A percentile compares a stretch with the other conserved stretches of the same genome.
Evolutionary conservation across 176 grass and related monocot genomes (phyloP).

Genomic region (Avena eriantha): DNA sequence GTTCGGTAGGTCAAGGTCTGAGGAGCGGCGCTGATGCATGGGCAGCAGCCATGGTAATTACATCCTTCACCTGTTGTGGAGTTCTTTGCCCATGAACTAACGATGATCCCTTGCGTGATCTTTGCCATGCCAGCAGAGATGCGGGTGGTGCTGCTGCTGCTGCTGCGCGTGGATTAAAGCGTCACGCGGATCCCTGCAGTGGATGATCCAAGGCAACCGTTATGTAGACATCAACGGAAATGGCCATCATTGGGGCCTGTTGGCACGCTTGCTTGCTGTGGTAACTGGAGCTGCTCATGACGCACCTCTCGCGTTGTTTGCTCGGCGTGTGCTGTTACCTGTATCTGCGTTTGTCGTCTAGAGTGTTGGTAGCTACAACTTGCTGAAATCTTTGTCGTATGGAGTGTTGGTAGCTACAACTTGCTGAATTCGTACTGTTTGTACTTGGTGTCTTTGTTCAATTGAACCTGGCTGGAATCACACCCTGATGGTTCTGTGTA

Average conservation of each 20-base stretch:
- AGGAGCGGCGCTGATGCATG: slow-evolving; percentile 46
- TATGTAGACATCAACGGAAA: not conserved
- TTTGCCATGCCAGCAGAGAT: slow-evolving; percentile 27
- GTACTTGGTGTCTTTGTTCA: not conserved
- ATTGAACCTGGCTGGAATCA: too few species aligned
- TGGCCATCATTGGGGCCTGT: not conserved
- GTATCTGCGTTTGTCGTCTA: slow-evolving; percentile 33
- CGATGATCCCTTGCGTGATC: slow-evolving; percentile 31
- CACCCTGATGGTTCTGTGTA: too few species aligned
- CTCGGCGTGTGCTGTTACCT: not conserved
- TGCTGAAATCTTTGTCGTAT: slow-evolving; percentile 14
- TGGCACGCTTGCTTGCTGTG: not conserved
- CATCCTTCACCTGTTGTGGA: slow-evolving; percentile 24
- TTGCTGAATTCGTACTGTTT: slow-evolving; percentile 19
- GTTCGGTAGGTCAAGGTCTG: slow-evolving; percentile 62
- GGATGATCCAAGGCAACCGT: not conserved
- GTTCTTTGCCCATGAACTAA: slow-evolving; percentile 47
- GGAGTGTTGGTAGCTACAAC: slow-evolving; percentile 12
- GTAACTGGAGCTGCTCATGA: not conserved
- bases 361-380: too few species aligned
- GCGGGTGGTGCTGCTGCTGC: slow-evolving; percentile 2
- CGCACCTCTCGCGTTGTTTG: not conserved
- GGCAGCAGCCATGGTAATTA: slow-evolving; percentile 29
- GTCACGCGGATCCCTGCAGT: not conserved
- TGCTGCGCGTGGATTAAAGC: not conserved